Conservation (phyloP, 176 grass and related monocot species). For the Melocanna baccifera region DNA sequence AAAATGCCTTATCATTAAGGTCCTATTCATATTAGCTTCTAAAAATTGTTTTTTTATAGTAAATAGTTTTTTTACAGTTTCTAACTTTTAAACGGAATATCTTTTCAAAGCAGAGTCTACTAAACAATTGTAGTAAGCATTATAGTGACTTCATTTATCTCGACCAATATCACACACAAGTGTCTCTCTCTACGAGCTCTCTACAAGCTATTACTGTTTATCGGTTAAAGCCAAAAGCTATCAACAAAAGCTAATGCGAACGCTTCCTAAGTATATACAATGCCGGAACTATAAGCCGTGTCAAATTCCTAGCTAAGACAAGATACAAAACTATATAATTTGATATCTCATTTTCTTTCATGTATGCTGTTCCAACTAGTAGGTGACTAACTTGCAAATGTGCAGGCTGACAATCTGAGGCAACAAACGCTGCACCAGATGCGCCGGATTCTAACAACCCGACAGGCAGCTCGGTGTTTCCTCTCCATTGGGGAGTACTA, state of each 20-base stretch:
- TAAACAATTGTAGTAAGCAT: no score
- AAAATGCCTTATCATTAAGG: slow-evolving; percentile 19
- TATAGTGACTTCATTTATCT: no score
- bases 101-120: no score
- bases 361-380: not conserved
- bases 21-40: no score
- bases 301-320: slow-evolving; percentile 24
- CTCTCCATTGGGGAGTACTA: slow-evolving; percentile 92
- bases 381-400: slow-evolving; percentile 28
- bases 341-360: slow-evolving; percentile 28
- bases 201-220: no score
- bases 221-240: no score
- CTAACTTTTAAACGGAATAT: no score
- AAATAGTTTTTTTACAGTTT: no score
- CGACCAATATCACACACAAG: no score
- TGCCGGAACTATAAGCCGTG: not conserved
- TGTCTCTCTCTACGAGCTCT: no score
- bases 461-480: slow-evolving; percentile 73
- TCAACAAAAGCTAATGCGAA: no score
- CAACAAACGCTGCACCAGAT: slow-evolving; percentile 84
- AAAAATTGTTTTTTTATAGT: no score
- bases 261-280: slow-evolving; percentile 5
- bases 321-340: slow-evolving; percentile 27
- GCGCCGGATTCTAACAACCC: slow-evolving; percentile 59
- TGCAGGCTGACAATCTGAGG: slow-evolving; percentile 92